phyloP scores from a whole-genome alignment of 371 early-diverging fungal species.

The Choanephora cucurbitarum region DNA sequence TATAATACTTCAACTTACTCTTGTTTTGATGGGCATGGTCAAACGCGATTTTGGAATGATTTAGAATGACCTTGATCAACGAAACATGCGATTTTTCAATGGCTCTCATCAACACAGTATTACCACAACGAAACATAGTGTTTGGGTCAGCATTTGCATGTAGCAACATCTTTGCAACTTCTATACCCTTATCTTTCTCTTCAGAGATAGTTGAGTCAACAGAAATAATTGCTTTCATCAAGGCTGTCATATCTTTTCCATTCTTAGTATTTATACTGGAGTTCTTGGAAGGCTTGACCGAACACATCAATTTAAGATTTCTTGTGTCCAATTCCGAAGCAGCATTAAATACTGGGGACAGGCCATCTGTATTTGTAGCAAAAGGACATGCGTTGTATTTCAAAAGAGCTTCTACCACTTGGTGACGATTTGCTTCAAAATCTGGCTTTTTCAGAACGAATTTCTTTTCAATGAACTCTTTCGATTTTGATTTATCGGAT shows the following conservation, averaged over 20 bases:
- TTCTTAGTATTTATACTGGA: conserved; percentile 26
- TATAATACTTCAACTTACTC: conserved; percentile 24
- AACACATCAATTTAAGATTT: conserved; percentile 15
- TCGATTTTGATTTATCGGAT: conserved; percentile 5
- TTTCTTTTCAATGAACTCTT: conserved; percentile 22
- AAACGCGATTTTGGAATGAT: conserved; percentile 10
- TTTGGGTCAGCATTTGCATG: conserved; percentile 31
- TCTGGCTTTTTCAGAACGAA: conserved; percentile 35
- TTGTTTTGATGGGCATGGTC: conserved; percentile 30
- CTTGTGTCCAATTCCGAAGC: conserved; percentile 8
- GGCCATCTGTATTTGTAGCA: conserved; percentile 16
- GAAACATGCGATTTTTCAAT: conserved; percentile 15
- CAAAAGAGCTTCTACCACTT: conserved; percentile 28
- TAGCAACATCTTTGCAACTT: conserved; percentile 13
- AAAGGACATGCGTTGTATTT: conserved; percentile 44
- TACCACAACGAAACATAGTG: conserved; percentile 16
- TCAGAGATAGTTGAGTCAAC: conserved; percentile 1
- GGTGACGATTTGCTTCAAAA: conserved; percentile 15
- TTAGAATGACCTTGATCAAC: conserved; percentile 19
- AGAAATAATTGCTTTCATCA: conserved; percentile 33
- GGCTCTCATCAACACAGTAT: conserved; percentile 35
- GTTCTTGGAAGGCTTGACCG: not conserved
- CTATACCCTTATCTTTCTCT: not conserved
- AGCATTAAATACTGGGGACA: conserved; percentile 31
- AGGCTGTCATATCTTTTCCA: conserved; percentile 22